A percentile compares a stretch with the other conserved stretches of the same genome.
phyloP scores from a whole-genome alignment of 2,329 filamentous ascomycete species.

The Byssochlamys sp. region DNA sequence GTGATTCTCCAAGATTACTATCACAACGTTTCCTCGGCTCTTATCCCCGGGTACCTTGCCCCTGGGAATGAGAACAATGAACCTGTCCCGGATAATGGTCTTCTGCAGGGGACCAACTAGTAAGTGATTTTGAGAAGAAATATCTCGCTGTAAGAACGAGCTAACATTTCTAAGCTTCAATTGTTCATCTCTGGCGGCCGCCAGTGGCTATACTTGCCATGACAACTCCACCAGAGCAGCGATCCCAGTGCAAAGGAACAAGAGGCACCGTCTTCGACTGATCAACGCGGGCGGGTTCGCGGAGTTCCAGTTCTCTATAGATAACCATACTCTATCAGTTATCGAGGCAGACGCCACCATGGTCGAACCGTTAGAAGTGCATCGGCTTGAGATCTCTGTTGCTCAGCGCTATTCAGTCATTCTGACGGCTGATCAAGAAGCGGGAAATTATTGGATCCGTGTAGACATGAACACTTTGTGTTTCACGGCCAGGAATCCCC shows the following conservation, averaged over 20 bases:
- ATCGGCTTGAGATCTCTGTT: constrained; percentile 2
- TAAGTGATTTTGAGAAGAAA: background rate
- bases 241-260: constrained; percentile 7
- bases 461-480: constrained; percentile 7
- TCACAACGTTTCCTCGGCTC: constrained; percentile 9
- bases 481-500: constrained; percentile 2
- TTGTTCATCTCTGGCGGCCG: constrained; percentile 5
- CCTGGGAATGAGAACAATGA: constrained; percentile 13
- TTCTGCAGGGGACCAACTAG: constrained; percentile 4
- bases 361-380: constrained; percentile 3
- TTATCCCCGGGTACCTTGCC: constrained; percentile 14
- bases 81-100: constrained; percentile 5
- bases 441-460: constrained; percentile 35
- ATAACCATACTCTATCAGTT: constrained; percentile 5
- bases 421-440: constrained; percentile 31
- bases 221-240: constrained; percentile 7
- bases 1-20: constrained; percentile 13
- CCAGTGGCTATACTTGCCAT: constrained; percentile 2
- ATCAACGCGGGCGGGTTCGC: constrained; percentile 11
- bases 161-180: constrained; percentile 4
- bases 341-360: constrained; percentile 5
- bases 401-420: constrained; percentile 33
- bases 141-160: background rate
- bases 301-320: constrained; percentile 15
- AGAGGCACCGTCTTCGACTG: constrained; percentile 5